Percentiles rank a stretch among this genome's conserved stretches.
Conservation (phyloP, 768 basidiomycete genomes). For the Naganishia randhawae region DNA sequence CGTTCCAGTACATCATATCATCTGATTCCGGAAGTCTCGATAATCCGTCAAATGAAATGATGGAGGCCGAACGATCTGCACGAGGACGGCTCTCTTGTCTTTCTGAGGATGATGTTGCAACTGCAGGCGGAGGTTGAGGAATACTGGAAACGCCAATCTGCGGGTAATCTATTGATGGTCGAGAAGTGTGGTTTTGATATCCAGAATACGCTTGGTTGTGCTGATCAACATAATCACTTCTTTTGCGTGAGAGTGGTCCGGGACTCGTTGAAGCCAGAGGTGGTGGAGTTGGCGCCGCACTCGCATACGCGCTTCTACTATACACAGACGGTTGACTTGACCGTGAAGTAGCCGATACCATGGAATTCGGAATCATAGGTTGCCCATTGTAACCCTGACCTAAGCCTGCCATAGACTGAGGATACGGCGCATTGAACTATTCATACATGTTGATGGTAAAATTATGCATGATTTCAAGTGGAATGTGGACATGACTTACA, state of each 20-base stretch:
- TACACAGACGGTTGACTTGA: conserved; percentile 54
- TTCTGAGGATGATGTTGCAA: conserved; percentile 65
- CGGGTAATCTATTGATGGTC: conserved; percentile 70
- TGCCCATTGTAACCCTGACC: conserved; percentile 36
- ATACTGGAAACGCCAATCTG: conserved; percentile 51
- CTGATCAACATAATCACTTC: conserved; percentile 76
- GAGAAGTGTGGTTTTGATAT: conserved; percentile 28
- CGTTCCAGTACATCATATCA: conserved; percentile 78
- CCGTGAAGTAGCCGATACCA: neutral
- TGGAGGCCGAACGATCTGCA: conserved; percentile 38
- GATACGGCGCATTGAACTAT: conserved; percentile 36
- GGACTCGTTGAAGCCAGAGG: conserved; percentile 82
- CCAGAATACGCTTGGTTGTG: conserved; percentile 56
- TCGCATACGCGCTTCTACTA: conserved; percentile 51
- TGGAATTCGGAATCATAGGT: conserved; percentile 55
- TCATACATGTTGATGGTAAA: conserved; percentile 18
- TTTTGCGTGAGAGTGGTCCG: conserved; percentile 66
- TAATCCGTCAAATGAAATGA: conserved; percentile 43
- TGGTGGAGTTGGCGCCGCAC: conserved; percentile 59
- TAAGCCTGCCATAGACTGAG: conserved; percentile 47
- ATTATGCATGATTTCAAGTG: neutral
- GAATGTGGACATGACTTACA: conserved; percentile 31
- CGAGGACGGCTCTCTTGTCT: conserved; percentile 66
- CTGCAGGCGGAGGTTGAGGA: conserved; percentile 70
- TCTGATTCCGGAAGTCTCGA: conserved; percentile 72